Percentiles rank a stretch among this genome's conserved stretches.
phyloP scores from a whole-genome alignment of 495 filamentous ascomycete genomes.

The Tuber borchii region DNA sequence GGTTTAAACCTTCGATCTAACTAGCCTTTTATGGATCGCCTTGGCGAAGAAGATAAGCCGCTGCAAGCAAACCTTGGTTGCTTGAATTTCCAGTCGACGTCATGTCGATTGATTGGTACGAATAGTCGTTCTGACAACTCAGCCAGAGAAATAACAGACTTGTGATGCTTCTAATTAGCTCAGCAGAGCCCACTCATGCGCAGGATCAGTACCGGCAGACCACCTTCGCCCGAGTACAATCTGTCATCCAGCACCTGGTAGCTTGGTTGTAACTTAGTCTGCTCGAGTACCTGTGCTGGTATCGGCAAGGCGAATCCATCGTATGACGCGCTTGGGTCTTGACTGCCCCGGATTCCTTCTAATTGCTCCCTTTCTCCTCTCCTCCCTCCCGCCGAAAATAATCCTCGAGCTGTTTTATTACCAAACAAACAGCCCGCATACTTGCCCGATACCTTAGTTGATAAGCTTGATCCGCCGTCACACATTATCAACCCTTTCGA shows the following conservation, averaged over 20 bases:
- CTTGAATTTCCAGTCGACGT: neutral
- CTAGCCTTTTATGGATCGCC: neutral
- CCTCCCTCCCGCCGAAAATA: neutral
- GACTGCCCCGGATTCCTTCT: neutral
- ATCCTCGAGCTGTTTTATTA: neutral
- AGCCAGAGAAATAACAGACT: neutral
- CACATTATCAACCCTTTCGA: neutral
- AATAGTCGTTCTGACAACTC: neutral
- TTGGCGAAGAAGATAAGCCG: neutral
- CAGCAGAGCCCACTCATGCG: neutral
- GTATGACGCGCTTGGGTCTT: neutral
- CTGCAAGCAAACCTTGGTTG: neutral
- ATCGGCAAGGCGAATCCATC: neutral
- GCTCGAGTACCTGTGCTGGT: neutral
- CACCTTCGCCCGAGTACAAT: neutral
- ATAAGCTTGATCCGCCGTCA: conserved; percentile 4
- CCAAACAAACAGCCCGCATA: neutral
- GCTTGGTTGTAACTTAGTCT: neutral
- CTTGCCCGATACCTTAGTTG: conserved; percentile 2
- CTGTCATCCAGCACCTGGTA: neutral
- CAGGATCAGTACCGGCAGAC: neutral
- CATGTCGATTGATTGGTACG: neutral
- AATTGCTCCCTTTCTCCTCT: neutral
- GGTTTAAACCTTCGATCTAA: neutral
- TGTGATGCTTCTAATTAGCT: neutral